These are phyloP conservation scores for Saitozyma sp. DNA, from an alignment of 768 basidiomycete genomes.

Conservation along the genomic window DNA sequence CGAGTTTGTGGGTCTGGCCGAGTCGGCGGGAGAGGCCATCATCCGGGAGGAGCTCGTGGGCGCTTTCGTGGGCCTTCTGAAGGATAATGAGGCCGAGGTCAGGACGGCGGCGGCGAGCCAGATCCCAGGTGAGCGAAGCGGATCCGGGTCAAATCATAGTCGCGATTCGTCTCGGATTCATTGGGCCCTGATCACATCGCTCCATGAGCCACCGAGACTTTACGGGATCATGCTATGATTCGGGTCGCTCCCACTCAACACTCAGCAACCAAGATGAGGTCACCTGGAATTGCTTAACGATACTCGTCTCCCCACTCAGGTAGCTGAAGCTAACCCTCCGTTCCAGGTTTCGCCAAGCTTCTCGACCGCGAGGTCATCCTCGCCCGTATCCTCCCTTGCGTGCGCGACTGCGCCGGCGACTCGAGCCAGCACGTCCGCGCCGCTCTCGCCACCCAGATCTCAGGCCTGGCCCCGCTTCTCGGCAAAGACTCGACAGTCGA, in stretches of 20 bases:
- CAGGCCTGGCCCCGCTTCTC: conserved; percentile 89
- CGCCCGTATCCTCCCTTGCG: conserved; percentile 87
- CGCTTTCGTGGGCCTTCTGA: conserved; percentile 88
- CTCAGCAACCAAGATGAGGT: no score
- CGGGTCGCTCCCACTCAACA: no score
- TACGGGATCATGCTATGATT: not conserved
- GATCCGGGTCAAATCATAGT: not conserved
- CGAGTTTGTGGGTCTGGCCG: conserved; percentile 90
- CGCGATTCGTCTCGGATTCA: not conserved
- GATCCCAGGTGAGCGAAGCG: conserved; percentile 72
- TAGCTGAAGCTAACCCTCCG: not conserved
- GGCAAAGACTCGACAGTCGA: conserved; percentile 93
- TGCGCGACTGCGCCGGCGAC: conserved; percentile 89
- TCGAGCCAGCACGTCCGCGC: conserved; percentile 95
- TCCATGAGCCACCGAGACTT: not conserved
- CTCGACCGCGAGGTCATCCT: conserved; percentile 92
- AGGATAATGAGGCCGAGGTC: conserved; percentile 98
- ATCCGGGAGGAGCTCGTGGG: conserved; percentile 90
- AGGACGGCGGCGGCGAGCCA: conserved; percentile 94
- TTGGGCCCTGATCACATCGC: not conserved
- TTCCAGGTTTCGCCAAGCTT: conserved; percentile 84
- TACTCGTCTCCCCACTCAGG: not conserved
- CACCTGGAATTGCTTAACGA: no score
- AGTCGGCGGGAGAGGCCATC: conserved; percentile 82
- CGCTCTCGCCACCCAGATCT: conserved; percentile 92